These are phyloP conservation scores for Ogataea minuta DNA, from an alignment of 805 yeast species.

Conservation along the genomic window DNA sequence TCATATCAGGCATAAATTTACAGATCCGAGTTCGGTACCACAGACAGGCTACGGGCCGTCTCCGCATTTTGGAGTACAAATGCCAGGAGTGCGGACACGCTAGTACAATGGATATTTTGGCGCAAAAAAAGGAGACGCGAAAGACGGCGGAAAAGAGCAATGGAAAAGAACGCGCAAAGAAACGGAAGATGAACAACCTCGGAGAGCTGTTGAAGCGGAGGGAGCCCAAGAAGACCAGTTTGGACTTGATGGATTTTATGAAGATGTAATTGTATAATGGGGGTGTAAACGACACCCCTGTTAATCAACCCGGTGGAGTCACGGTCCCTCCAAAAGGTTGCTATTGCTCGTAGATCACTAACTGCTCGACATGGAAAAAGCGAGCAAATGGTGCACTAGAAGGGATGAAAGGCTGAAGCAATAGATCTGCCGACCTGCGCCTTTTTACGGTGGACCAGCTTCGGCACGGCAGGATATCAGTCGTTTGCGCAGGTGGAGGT, in stretches of 20 bases:
- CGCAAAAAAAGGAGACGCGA: slow-evolving; percentile 6
- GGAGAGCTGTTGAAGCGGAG: slow-evolving; percentile 23
- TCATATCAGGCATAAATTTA: slow-evolving; percentile 24
- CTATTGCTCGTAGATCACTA: background rate
- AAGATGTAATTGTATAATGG: slow-evolving; percentile 11
- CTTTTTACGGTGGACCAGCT: slow-evolving; percentile 3
- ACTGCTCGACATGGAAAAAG: slow-evolving; percentile 1
- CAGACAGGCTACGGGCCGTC: slow-evolving; percentile 2
- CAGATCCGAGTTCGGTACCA: slow-evolving; percentile 14
- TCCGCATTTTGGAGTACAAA: slow-evolving; percentile 17
- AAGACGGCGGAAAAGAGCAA: slow-evolving; percentile 2
- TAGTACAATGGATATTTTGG: slow-evolving; percentile 1
- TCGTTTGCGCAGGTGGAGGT: slow-evolving; percentile 4
- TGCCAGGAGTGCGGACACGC: slow-evolving; percentile 23
- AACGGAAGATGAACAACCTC: slow-evolving; percentile 29
- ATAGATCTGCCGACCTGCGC: slow-evolving; percentile 10
- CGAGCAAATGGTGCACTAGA: slow-evolving; percentile 1
- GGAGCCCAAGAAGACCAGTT: slow-evolving; percentile 12
- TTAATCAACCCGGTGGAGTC: slow-evolving; percentile 1
- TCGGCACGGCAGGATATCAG: slow-evolving; percentile 5
- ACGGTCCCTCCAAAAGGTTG: background rate
- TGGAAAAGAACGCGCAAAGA: slow-evolving; percentile 22
- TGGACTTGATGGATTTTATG: slow-evolving; percentile 32
- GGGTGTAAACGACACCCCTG: slow-evolving; percentile 1
- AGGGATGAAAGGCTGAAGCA: slow-evolving; percentile 7